Base-by-base conservation (phyloP, 768 basidiomycete genomes). In the Rhizopogon salebrosus region DNA sequence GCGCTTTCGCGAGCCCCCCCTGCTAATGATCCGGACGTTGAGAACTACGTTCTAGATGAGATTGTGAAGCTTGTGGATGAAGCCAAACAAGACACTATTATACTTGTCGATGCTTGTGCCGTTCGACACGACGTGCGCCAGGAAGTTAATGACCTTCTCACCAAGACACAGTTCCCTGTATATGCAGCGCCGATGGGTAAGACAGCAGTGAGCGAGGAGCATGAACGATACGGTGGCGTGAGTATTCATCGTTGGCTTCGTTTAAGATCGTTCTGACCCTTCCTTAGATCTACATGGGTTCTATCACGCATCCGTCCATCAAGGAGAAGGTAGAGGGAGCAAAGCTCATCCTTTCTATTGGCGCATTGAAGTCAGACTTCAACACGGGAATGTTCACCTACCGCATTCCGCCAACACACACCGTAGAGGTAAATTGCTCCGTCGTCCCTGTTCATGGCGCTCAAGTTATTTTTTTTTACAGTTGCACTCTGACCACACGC, bases 371-470 rank as follows among this genome's bases (percentile, higher is more conserved):
- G 63, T 83, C 79, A 41, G 92, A 95, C 66, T 92, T 91, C 74
- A 95, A 95, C 68, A 90, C 89, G 1, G 92, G 91, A 29, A 87
- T 87, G 66, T 93, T 92, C 68, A 86, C 87, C 0, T 91, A 89
- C 61, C 80, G 78, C 46, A 83, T 87, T 41, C 82, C 85, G 4
- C 73, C 73, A 0, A 65, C 68, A 10, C 75, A 74, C 37, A 83
- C 80, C 13, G 72, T 91, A 56, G 89, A 89, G 75, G 87, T 86
- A 57, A 13, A 59, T 53, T 23, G 6, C 22, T 20, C 49, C 27
- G 5, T 52, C 16, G 26, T 18, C 41, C 20, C 13, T 23, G 18
- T 7, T 29, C 35, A 20, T 13, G 18, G 7, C 16, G 27, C 24
- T 57, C 7, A 56, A 3, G 22, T 27, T 58, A 24, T 52, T 34